Evolutionary conservation across 495 filamentous ascomycete species (phyloP).

Genomic region (Aspergillus homomorphus): DNA sequence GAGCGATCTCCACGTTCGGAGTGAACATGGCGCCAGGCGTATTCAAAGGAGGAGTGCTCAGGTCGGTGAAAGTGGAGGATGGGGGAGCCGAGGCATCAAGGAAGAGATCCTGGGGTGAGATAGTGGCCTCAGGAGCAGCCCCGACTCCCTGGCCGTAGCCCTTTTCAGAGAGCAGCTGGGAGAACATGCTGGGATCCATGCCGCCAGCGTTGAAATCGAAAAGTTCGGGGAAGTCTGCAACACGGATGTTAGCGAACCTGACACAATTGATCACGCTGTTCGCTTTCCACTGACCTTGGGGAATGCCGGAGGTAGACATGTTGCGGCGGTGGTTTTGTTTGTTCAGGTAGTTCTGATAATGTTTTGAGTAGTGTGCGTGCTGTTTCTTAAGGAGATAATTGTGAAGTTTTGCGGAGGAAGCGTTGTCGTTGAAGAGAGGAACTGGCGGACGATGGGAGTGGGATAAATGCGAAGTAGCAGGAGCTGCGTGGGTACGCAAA

Average conservation of each 20-base stretch:
- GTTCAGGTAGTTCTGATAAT: conserved; percentile 10
- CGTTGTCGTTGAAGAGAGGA: conserved; percentile 46
- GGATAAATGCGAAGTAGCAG: conserved; percentile 36
- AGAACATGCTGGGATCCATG: conserved; percentile 28
- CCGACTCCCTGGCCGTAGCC: conserved; percentile 31
- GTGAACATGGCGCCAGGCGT: conserved; percentile 64
- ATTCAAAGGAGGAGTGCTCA: conserved; percentile 80
- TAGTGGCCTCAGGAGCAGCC: conserved; percentile 50
- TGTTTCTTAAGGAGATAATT: conserved; percentile 20
- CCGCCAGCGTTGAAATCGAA: conserved; percentile 32
- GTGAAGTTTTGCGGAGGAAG: conserved; percentile 16
- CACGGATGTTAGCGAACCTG: background rate
- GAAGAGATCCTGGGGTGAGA: conserved; percentile 84
- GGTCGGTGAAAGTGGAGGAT: conserved; percentile 75
- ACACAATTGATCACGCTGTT: background rate
- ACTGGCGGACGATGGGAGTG: conserved; percentile 48
- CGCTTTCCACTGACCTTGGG: conserved; percentile 24
- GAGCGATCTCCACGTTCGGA: conserved; percentile 38
- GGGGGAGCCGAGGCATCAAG: conserved; percentile 76
- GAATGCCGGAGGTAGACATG: conserved; percentile 43
- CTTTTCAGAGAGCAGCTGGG: conserved; percentile 23
- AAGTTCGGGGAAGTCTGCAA: conserved; percentile 25
- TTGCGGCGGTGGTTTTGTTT: conserved; percentile 29
- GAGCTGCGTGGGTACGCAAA: conserved; percentile 30
- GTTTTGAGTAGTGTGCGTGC: conserved; percentile 13